Evolutionary conservation across 495 filamentous ascomycete genomes (phyloP).

Genomic region (Lichina pygmaea): DNA sequence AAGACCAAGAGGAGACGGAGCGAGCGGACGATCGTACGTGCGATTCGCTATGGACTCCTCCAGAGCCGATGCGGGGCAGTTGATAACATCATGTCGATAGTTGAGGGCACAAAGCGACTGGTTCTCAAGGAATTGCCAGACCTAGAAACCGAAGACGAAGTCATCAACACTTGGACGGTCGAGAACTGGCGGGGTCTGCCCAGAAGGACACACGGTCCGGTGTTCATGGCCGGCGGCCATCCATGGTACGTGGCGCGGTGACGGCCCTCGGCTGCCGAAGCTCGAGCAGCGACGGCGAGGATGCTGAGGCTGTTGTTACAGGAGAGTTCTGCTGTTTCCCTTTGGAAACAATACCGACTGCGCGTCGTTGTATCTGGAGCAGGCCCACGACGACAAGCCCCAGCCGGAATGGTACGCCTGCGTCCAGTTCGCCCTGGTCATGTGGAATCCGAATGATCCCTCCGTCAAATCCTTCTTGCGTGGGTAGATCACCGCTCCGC

Average conservation of each 20-base stretch:
- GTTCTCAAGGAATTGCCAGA: constrained; percentile 48
- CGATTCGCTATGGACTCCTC: constrained; percentile 10
- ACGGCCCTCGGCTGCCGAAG: not conserved
- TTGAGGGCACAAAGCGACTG: constrained; percentile 53
- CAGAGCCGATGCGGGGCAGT: constrained; percentile 24
- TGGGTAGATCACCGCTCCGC: constrained; percentile 8
- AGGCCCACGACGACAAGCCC: constrained; percentile 46
- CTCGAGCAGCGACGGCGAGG: not conserved
- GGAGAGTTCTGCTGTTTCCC: constrained; percentile 87
- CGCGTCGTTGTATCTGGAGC: constrained; percentile 88
- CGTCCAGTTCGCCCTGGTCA: constrained; percentile 77
- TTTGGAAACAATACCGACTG: constrained; percentile 80
- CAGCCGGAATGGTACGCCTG: constrained; percentile 89
- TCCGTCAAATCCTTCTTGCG: constrained; percentile 42
- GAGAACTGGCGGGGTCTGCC: constrained; percentile 46
- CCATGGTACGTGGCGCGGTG: constrained; percentile 40
- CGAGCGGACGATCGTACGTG: constrained; percentile 11
- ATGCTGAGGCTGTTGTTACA: constrained; percentile 12
- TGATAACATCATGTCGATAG: constrained; percentile 5
- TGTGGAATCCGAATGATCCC: constrained; percentile 84
- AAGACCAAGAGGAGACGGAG: constrained; percentile 15
- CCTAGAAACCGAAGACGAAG: constrained; percentile 43
- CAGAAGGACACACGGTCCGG: constrained; percentile 62
- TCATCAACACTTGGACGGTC: constrained; percentile 60
- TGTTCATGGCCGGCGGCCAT: constrained; percentile 62